Base-by-base conservation (phyloP, 2,329 filamentous ascomycete species). In the Daldinia sp. region DNA sequence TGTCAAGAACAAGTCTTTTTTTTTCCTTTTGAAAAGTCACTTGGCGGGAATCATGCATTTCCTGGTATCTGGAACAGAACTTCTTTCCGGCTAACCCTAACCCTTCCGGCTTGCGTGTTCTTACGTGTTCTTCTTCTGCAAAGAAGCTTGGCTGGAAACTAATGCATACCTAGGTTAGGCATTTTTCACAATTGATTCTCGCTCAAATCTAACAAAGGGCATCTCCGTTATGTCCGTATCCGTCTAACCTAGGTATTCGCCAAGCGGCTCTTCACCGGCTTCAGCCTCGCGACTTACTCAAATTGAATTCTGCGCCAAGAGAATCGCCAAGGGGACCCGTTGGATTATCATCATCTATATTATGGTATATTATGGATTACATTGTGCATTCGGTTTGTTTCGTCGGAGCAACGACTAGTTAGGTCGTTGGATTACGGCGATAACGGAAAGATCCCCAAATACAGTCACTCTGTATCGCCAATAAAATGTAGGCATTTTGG, bases 21-120 rank as follows among this genome's bases (percentile, higher is more conserved):
- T 6, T 43, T 49, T 54, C 19, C 15, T 13, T 58, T 15, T 6
- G n/a, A n/a, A 19, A 3, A 27, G 25, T 39, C 23, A 58, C 29
- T 27, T 41, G n/a, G n/a, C n/a, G n/a, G 17, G 13, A 11, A 30
- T 29, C 37, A 5, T 34, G 50, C 17, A 13, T 52, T 41, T 58
- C 61, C 53, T 27, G 43, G 51, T 17, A 60, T 53, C 43, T 8
- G 51, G 61, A 34, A 60, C n/a, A 11, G 2, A 4, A 41, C 11
- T 23, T 25, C 5, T n/a, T 23, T 25, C 21, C 23, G 19, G 23
- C 19, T 43, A 7, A 25, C 39, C 3, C 19, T 43, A 7, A 25
- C 39, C 3, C 5, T 23, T 43, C 19, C 2, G 5, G 39, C 39
- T 43, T 43, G 39, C 39, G 39, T 21, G 39, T 43, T 21, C 10